These are phyloP conservation scores for Colletotrichum sublineola DNA, from an alignment of 2,329 filamentous ascomycete species.

Conservation along the genomic window DNA sequence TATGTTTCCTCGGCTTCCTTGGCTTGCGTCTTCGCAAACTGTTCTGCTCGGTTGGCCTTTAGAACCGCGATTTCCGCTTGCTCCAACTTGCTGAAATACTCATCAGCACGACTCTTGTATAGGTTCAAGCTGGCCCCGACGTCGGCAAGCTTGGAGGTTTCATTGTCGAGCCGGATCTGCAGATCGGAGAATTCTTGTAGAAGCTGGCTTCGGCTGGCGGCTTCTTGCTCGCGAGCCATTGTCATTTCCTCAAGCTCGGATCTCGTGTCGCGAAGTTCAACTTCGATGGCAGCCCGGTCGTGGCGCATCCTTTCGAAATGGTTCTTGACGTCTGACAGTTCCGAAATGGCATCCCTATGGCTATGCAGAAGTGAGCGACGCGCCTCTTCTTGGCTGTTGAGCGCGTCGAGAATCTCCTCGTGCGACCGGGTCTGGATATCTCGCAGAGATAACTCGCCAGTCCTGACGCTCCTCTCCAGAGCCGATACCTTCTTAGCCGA, in stretches of 20 bases:
- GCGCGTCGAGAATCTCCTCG: constrained; percentile 91
- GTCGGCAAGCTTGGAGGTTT: constrained; percentile 87
- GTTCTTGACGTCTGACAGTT: constrained; percentile 87
- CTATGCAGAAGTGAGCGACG: constrained; percentile 83
- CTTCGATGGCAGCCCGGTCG: constrained; percentile 81
- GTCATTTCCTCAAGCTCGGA: constrained; percentile 88
- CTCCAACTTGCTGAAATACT: constrained; percentile 97
- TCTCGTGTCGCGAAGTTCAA: constrained; percentile 86
- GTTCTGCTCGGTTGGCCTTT: constrained; percentile 90
- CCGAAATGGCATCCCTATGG: constrained; percentile 87
- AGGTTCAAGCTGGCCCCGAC: constrained; percentile 85
- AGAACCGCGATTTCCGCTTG: constrained; percentile 96
- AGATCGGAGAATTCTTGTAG: constrained; percentile 93
- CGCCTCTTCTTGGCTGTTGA: constrained; percentile 93
- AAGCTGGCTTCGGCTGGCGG: constrained; percentile 87
- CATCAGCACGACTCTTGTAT: constrained; percentile 93
- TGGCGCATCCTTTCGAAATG: constrained; percentile 90
- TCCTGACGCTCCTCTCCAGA: constrained; percentile 87
- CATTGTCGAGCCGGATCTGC: constrained; percentile 91
- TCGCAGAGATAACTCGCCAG: constrained; percentile 87
- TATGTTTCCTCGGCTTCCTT: constrained; percentile 93
- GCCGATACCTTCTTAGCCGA: constrained; percentile 92
- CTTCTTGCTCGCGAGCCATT: constrained; percentile 85
- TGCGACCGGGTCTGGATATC: constrained; percentile 95
- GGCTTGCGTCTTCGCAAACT: constrained; percentile 91